These are phyloP conservation scores for Chenopodium album DNA, from an alignment of 148 eudicot genomes.

Conservation along the genomic window DNA sequence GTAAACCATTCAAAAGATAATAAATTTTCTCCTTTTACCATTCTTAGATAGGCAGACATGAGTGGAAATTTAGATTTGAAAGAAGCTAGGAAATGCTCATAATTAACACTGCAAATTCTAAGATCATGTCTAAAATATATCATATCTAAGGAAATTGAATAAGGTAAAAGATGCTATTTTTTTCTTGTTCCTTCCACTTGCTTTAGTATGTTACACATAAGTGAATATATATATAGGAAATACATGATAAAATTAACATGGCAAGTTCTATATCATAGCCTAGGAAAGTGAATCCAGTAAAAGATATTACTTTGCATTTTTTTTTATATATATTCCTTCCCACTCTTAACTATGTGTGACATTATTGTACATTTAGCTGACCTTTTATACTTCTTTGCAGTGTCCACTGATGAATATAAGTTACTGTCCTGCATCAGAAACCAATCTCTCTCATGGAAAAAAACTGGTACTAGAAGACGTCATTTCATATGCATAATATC, in stretches of 20 bases:
- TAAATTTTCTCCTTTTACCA: too few relatives aligned
- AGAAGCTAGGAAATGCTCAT: background rate
- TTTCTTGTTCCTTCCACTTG: background rate
- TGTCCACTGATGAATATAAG: constrained; percentile 91
- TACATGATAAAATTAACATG: too few relatives aligned
- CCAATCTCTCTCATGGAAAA: constrained; percentile 64
- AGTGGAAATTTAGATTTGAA: background rate
- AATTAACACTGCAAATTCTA: background rate
- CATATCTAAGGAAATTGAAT: background rate
- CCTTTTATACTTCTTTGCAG: constrained; percentile 42
- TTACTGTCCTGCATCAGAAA: constrained; percentile 88
- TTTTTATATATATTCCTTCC: background rate
- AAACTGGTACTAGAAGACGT: constrained; percentile 51
- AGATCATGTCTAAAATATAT: background rate
- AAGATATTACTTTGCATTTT: background rate
- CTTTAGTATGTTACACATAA: constrained; percentile 7
- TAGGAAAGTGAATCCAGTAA: background rate
- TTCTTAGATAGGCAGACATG: too few relatives aligned
- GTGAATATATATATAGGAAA: background rate
- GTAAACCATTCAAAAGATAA: too few relatives aligned
- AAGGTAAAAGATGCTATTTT: background rate
- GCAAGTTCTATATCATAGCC: background rate
- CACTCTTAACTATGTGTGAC: background rate
- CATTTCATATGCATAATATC: constrained; percentile 1
- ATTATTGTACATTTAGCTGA: constrained; percentile 17